Conservation (phyloP, 2,329 filamentous ascomycete genomes). For the Dothistroma septosporum region DNA sequence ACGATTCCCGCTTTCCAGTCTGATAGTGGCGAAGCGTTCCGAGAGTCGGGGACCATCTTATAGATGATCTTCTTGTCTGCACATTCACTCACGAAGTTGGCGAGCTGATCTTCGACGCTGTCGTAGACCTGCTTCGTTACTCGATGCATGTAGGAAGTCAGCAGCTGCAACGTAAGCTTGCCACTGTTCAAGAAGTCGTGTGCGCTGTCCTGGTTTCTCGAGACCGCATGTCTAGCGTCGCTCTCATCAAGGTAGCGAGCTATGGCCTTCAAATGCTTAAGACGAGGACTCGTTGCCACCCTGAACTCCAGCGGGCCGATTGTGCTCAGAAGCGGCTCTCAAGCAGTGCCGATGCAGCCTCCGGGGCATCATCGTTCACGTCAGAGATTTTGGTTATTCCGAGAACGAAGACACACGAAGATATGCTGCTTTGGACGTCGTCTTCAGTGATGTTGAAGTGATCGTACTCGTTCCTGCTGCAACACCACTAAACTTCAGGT, state of each 20-base stretch:
- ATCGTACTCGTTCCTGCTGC: no score
- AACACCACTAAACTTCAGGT: neutral
- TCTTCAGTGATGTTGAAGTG: neutral
- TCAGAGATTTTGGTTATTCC: neutral
- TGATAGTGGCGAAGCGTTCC: conserved; percentile 6
- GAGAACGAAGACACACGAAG: neutral
- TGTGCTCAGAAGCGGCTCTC: neutral
- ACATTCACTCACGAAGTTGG: neutral
- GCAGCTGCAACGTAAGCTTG: conserved; percentile 4
- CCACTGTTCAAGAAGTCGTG: conserved; percentile 1
- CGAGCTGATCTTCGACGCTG: conserved; percentile 8
- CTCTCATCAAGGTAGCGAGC: conserved; percentile 6
- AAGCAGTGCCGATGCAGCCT: neutral
- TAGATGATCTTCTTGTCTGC: conserved; percentile 4
- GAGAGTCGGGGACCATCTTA: neutral
- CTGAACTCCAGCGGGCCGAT: neutral
- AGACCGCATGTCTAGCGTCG: conserved; percentile 8
- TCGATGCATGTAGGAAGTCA: conserved; percentile 4
- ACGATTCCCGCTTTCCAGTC: conserved; percentile 1
- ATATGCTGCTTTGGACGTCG: neutral
- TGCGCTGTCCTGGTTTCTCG: neutral
- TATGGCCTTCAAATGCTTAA: neutral
- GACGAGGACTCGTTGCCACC: neutral
- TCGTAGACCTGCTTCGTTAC: conserved; percentile 8
- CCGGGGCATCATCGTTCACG: neutral